phyloP scores from a whole-genome alignment of 2,329 filamentous ascomycete species.

The Cryphonectria parasitica region DNA sequence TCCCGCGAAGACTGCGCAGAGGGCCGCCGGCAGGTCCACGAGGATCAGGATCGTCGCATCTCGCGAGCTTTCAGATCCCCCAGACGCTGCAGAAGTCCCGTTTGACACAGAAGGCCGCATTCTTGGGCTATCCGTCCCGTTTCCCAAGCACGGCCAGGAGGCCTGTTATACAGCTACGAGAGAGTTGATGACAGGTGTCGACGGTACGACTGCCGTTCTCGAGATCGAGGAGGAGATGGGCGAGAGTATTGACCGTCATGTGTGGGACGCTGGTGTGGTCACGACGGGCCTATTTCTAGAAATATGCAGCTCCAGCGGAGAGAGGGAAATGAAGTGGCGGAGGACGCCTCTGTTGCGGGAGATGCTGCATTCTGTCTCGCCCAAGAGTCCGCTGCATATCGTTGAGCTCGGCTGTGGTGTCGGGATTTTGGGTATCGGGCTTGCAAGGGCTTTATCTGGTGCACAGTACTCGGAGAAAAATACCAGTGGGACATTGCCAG shows the following conservation, averaged over 20 bases:
- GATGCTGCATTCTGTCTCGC: slow-evolving; percentile 34
- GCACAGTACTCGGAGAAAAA: slow-evolving; percentile 20
- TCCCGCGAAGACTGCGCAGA: slow-evolving; percentile 25
- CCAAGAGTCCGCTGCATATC: slow-evolving; percentile 42
- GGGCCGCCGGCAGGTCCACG: slow-evolving; percentile 20
- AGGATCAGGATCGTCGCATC: slow-evolving; percentile 35
- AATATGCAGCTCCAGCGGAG: slow-evolving; percentile 13
- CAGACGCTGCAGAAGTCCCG: slow-evolving; percentile 34
- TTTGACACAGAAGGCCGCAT: slow-evolving; percentile 42
- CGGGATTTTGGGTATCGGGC: slow-evolving; percentile 57
- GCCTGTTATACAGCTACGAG: slow-evolving; percentile 37
- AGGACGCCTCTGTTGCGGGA: slow-evolving; percentile 36
- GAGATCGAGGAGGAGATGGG: slow-evolving; percentile 59
- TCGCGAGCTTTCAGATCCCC: slow-evolving; percentile 15
- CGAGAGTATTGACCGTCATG: slow-evolving; percentile 62
- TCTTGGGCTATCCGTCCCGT: slow-evolving; percentile 48
- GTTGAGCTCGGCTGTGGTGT: slow-evolving; percentile 62
- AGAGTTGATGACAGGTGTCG: slow-evolving; percentile 40
- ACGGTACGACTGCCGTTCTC: slow-evolving; percentile 27
- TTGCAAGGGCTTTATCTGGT: slow-evolving; percentile 41
- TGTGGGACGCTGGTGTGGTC: slow-evolving; percentile 62
- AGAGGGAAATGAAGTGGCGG: background rate
- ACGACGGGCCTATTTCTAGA: slow-evolving; percentile 41
- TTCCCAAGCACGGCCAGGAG: slow-evolving; percentile 30
- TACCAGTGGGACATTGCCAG: background rate